A percentile compares a stretch with the other conserved stretches of the same genome.
phyloP scores from a whole-genome alignment of 805 yeast genomes.

The Ogataea saltuana region DNA sequence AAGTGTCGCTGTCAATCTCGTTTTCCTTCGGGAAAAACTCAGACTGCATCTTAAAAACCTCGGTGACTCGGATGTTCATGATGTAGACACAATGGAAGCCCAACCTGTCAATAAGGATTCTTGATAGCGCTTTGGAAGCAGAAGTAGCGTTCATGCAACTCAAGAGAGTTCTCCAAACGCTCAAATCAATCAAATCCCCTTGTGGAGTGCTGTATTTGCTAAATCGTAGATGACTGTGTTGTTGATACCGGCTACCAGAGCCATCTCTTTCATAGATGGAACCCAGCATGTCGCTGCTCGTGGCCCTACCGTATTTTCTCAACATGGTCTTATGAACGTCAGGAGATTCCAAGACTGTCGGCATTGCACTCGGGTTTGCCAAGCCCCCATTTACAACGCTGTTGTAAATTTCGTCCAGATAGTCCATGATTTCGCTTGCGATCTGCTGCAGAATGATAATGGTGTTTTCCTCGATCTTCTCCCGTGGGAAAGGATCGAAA shows the following conservation, averaged over 20 bases:
- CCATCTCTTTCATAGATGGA: constrained; percentile 64
- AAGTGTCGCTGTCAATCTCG: constrained; percentile 46
- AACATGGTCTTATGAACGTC: constrained; percentile 20
- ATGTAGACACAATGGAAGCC: constrained; percentile 48
- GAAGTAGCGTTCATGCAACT: constrained; percentile 42
- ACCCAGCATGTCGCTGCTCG: constrained; percentile 38
- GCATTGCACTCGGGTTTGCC: background rate
- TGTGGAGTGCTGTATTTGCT: constrained; percentile 33
- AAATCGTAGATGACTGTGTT: constrained; percentile 47
- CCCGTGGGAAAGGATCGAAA: constrained; percentile 50
- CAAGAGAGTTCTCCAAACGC: constrained; percentile 39
- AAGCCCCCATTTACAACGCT: constrained; percentile 1
- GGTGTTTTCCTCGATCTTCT: constrained; percentile 37
- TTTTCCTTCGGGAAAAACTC: constrained; percentile 47
- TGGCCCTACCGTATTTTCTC: constrained; percentile 59
- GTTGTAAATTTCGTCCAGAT: constrained; percentile 39
- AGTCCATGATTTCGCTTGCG: constrained; percentile 44
- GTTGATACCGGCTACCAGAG: constrained; percentile 61
- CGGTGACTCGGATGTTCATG: constrained; percentile 52
- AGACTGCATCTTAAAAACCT: constrained; percentile 42
- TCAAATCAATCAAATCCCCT: constrained; percentile 33
- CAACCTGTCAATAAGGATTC: constrained; percentile 37
- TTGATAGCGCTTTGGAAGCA: constrained; percentile 45
- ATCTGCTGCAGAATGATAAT: constrained; percentile 39
- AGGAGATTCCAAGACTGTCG: constrained; percentile 12